Evolutionary conservation across 441 rosid species (phyloP).

Genomic region (Jatropha multifida): DNA sequence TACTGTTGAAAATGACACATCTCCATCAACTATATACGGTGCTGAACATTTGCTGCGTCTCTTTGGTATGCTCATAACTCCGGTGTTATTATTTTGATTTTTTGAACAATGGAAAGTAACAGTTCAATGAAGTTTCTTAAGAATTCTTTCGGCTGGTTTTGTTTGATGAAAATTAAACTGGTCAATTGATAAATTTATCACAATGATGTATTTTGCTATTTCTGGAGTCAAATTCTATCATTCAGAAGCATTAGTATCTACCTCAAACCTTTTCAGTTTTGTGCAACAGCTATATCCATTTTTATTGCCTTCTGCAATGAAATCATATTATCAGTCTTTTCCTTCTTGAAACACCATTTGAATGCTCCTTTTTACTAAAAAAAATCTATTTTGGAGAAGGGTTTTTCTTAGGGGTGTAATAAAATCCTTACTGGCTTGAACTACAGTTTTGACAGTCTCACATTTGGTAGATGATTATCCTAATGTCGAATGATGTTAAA

Average conservation of each 20-base stretch:
- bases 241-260: no score
- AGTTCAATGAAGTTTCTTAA: not conserved
- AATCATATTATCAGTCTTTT: not conserved
- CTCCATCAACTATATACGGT: constrained; percentile 94
- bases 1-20: constrained; percentile 48
- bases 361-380: no score
- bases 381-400: no score
- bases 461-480: no score
- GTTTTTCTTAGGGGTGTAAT: no score
- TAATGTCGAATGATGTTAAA: no score
- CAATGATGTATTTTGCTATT: not conserved
- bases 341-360: no score
- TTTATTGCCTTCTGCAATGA: not conserved
- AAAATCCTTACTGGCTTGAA: no score
- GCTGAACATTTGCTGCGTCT: constrained; percentile 98
- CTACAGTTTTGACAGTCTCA: no score
- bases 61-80: constrained; percentile 58
- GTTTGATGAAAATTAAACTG: not conserved
- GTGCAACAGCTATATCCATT: not conserved
- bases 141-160: not conserved
- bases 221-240: not conserved
- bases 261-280: no score
- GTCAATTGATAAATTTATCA: not conserved
- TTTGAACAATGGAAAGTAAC: not conserved
- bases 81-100: constrained; percentile 1